Evolutionary conservation across 306 rosid genomes (phyloP).

Genomic region (Spatholobus suberectus): DNA sequence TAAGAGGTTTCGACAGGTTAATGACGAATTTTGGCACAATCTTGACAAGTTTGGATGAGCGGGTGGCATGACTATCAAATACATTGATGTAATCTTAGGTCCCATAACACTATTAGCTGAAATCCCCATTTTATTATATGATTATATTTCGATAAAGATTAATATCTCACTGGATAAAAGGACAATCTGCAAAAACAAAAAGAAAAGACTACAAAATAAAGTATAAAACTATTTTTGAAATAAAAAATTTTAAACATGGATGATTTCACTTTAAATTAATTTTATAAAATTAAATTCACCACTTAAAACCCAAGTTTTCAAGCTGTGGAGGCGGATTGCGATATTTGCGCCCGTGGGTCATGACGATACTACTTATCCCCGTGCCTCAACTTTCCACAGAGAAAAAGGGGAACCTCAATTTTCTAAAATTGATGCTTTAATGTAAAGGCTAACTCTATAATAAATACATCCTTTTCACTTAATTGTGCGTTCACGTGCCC

Average conservation of each 20-base stretch:
- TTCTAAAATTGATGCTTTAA: neutral
- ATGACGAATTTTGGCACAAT: too few species aligned
- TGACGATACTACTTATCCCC: neutral
- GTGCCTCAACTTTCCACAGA: neutral
- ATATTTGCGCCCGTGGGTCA: neutral
- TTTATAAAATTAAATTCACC: neutral
- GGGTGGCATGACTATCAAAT: too few species aligned
- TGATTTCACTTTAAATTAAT: neutral
- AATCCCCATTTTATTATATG: too few species aligned
- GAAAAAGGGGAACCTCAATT: neutral
- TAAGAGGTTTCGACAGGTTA: too few species aligned
- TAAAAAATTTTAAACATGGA: neutral
- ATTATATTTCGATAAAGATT: too few species aligned
- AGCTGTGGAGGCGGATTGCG: too few species aligned
- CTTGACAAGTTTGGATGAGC: too few species aligned
- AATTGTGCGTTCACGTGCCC: neutral
- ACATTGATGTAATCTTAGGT: too few species aligned
- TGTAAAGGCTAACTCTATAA: neutral
- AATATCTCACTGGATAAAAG: neutral
- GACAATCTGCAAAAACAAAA: neutral
- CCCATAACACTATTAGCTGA: too few species aligned
- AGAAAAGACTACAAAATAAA: too few species aligned
- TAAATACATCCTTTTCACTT: neutral
- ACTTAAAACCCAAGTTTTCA: neutral
- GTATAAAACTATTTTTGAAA: neutral